A percentile compares a stretch with the other conserved stretches of the same genome.
Evolutionary conservation across 306 rosid genomes (phyloP).

Genomic region (Quillaja saponaria): DNA sequence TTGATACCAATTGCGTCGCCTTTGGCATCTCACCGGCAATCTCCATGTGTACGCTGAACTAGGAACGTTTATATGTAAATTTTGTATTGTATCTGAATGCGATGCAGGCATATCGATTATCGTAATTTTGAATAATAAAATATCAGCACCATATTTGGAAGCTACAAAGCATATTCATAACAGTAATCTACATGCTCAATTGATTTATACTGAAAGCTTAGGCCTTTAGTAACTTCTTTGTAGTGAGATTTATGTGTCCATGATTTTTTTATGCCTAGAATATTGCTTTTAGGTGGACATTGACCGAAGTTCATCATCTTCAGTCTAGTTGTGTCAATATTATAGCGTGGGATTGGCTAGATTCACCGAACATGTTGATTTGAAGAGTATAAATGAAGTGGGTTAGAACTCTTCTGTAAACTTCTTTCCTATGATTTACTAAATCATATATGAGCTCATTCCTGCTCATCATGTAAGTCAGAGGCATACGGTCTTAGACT

Average conservation of each 20-base stretch:
- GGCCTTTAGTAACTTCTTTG: no score
- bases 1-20: conserved; percentile 61
- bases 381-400: no score
- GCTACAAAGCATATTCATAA: conserved; percentile 9
- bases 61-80: conserved; percentile 36
- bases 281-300: no score
- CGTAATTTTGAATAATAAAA: conserved; percentile 40
- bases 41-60: conserved; percentile 41
- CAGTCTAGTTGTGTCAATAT: no score
- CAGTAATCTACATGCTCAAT: conserved; percentile 10
- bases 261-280: neutral
- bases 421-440: no score
- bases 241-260: neutral
- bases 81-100: conserved; percentile 33
- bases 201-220: conserved; percentile 4
- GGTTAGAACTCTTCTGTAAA: no score
- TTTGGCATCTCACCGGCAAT: conserved; percentile 51
- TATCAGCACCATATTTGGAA: conserved; percentile 22
- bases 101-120: conserved; percentile 33
- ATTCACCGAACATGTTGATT: no score
- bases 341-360: no score
- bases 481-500: no score
- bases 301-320: no score
- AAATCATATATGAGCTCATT: no score
- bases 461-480: no score